phyloP scores from a whole-genome alignment of 1,284 basidiomycete genomes.

The Pseudozyma flocculosa region DNA sequence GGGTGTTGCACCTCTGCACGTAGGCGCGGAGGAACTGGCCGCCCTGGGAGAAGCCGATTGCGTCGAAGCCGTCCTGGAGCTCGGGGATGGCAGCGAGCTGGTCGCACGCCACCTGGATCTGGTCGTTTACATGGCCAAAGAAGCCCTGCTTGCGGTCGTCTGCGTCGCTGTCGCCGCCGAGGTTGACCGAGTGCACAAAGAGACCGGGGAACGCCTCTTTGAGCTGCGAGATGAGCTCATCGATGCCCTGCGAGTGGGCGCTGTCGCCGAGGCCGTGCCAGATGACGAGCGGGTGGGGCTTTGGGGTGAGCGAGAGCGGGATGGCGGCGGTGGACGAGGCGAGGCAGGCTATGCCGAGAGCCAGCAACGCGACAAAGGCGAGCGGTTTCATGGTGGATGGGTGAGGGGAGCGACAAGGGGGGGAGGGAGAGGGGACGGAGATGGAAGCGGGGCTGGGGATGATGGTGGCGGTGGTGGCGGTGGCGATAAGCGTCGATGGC shows the following conservation, averaged over 20 bases:
- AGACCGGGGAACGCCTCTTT: slow-evolving; percentile 76
- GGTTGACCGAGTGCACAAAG: slow-evolving; percentile 73
- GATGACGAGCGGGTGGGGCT: slow-evolving; percentile 66
- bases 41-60: slow-evolving; percentile 45
- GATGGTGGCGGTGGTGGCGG: too few relatives aligned
- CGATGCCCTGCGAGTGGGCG: slow-evolving; percentile 60
- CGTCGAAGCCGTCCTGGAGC: slow-evolving; percentile 65
- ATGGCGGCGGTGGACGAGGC: slow-evolving; percentile 5
- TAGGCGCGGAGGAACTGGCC: slow-evolving; percentile 91
- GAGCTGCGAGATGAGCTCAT: slow-evolving; percentile 71
- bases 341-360: neutral
- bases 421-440: too few relatives aligned
- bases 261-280: slow-evolving; percentile 90
- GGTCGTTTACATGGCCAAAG: slow-evolving; percentile 76
- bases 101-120: slow-evolving; percentile 68
- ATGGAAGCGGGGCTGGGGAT: too few relatives aligned
- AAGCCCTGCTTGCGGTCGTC: slow-evolving; percentile 72
- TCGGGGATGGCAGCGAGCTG: slow-evolving; percentile 72
- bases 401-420: too few relatives aligned
- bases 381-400: too few relatives aligned
- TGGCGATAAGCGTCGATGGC: too few relatives aligned
- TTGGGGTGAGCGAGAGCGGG: slow-evolving; percentile 20
- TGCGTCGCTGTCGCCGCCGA: slow-evolving; percentile 70
- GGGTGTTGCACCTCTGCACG: slow-evolving; percentile 74
- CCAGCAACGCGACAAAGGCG: too few relatives aligned